Evolutionary conservation across 805 yeast species (phyloP), one percentile per base, ranked within the genome.

Genomic region (Candida incommunis): DNA sequence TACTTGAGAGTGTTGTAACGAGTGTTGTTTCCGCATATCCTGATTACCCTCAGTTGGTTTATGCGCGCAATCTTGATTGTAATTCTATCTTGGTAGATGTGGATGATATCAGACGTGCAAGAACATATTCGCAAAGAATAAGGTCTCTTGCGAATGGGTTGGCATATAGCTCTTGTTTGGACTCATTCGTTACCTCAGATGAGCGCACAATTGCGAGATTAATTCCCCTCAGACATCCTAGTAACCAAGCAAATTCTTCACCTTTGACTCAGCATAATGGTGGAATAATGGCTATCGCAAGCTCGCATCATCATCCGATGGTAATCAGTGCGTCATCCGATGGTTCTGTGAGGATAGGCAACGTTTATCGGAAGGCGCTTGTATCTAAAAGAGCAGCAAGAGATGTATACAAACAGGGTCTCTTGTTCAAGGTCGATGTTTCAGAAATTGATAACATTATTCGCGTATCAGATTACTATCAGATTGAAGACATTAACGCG

Each of bases 291-390:
- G 51, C 69, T 0, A 43, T 69, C 1, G 66, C 66, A 0, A 48
- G 63, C 0, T 70, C 76, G 0, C 51, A 54, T 20, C 41, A 63
- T 11, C 78, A 72, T 49, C 76, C 76, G 9, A 51, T 69, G 46
- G 35, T 65, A 1, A 47, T 71, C 21, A 53, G 68, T 9, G 75
- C 75, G 3, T 67, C 71, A 2, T 52, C 74, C 1, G 75, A 72
- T 53, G 78, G 78, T 2, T 54, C 56, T 2, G 48, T 72, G 2
- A 58, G 59, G 41, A 55, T 70, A 4, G 62, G 63, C 16, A 71
- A 69, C 46, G 26, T 63, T 3, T 58, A 63, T 0, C 62, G 58
- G 29, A 46, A 55, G 27, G 44, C 49, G n/a, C 42, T 49, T 23
- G 48, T 52, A 2, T 49, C 45, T 11, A 48, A 48, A 26, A 41